phyloP scores from a whole-genome alignment of 1,284 basidiomycete genomes.

The Tilletia caries region DNA sequence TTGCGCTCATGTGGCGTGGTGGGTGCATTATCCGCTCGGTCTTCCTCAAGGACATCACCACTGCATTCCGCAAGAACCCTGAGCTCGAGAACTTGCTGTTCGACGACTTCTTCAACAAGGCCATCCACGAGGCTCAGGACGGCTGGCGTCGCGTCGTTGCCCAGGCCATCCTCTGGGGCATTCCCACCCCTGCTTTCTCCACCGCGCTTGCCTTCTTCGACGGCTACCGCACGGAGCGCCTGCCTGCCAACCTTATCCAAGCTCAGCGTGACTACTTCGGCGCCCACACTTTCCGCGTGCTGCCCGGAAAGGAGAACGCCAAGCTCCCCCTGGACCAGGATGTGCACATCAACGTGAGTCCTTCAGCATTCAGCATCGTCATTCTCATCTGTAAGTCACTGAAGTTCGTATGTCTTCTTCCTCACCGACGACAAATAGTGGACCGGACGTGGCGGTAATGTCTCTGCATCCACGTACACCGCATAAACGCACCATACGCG shows the following conservation, averaged over 20 bases:
- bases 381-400: neutral
- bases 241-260: conserved; percentile 89
- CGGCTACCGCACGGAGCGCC: conserved; percentile 80
- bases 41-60: conserved; percentile 59
- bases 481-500: no score
- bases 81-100: conserved; percentile 90
- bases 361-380: no score
- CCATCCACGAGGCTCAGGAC: conserved; percentile 85
- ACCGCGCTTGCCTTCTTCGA: conserved; percentile 98
- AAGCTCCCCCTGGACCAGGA: conserved; percentile 70
- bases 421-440: conserved; percentile 34
- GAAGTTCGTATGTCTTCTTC: neutral
- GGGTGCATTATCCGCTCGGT: conserved; percentile 85
- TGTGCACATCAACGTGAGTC: conserved; percentile 59
- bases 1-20: conserved; percentile 99
- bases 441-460: conserved; percentile 89
- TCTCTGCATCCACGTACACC: conserved; percentile 86
- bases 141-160: conserved; percentile 98
- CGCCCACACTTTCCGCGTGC: conserved; percentile 37
- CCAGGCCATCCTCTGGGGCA: conserved; percentile 95
- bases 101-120: conserved; percentile 97
- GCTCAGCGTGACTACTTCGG: conserved; percentile 68
- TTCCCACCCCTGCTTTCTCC: conserved; percentile 91
- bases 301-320: conserved; percentile 45
- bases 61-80: conserved; percentile 82